Evolutionary conservation across 345 rosid genomes (phyloP), one percentile per base, ranked within the genome.

Genomic region (Dipteronia sinensis): DNA sequence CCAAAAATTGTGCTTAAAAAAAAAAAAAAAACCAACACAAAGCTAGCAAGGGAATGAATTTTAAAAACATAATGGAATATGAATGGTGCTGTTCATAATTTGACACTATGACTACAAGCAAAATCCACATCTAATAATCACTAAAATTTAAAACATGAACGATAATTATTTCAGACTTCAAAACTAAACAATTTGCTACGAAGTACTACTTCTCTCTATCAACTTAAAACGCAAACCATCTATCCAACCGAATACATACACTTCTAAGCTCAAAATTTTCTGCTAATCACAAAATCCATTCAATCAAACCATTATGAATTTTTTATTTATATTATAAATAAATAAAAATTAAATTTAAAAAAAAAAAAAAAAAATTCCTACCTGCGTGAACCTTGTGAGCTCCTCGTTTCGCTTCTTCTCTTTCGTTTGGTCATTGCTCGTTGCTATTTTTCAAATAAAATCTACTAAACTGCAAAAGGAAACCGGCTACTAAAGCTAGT

Each of bases 391-490:
- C 23, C 56, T 51, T 10, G 58, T 44, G 11, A 15, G 12, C 59
- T 40, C 38, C 29, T 62, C 10, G 7, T 29, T 23, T 61, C 56
- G 23, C 42, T 61, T 59, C 44, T 44, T 19, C 29, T 49, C 59
- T 46, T 73, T 46, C 44, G 29, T 73, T 73, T 62, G 67, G 69
- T 55, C 77, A 73, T 62, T 16, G 4, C 22, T 53, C 2, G 3
- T 15, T 70, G 10, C 58, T 42, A 42, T 42, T 42, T 42, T 42
- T 20, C 6, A 1, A 38, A 6, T 20, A 9, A 55, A 68, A 71
- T 19, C 17, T 49, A 25, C 61, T n/a, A 72, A 72, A 11, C 51
- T 31, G 65, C 34, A n/a, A 34, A 34, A n/a, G 20, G 0, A 53
- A 51, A 19, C 2, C 56, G 8, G 23, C 40, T 16, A 42, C 22